Evolutionary conservation across 306 rosid species (phyloP), one percentile per base, ranked within the genome.

Genomic region (Mimosa pudica): DNA sequence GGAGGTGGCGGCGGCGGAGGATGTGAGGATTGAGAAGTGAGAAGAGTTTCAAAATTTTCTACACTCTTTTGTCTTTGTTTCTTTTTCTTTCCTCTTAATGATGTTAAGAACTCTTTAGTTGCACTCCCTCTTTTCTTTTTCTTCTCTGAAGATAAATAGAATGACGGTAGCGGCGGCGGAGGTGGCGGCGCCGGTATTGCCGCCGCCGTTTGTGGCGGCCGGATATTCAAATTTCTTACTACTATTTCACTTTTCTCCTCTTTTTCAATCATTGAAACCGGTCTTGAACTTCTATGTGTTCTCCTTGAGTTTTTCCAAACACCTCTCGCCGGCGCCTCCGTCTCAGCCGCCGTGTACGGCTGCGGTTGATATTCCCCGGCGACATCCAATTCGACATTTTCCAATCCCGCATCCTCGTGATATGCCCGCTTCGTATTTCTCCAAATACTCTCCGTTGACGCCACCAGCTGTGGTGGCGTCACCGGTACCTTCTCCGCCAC

Each of bases 61-160:
- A 90, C 70, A 69, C 92, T 91, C 66, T 60, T 86, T 16, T 89
- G 87, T 46, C 92, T 90, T 14, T 84, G 91, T 77, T 86, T 85
- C 87, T 90, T 90, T 88, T 85, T 92, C 88, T 82, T 92, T 57
- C 88, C 75, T 82, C 74, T 85, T 6, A 80, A 73, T 38, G 92
- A 76, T 58, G 63, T 78, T 77, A 87, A 81, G 72, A 90, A 85
- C 52, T 85, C 96, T 80, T 92, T 92, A 8, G 90, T 81, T n/a
- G 89, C 77, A 41, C 82, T 79, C 30, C 75, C 84, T 79, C 86
- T 85, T 81, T 77, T 91, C 72, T 80, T 87, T 80, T 69, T 89
- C 49, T 42, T 83, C 77, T 86, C 92, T 52, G 24, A 35, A 11
- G 49, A 63, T 30, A 46, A 66, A 70, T 61, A 81, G 17, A 48